These are phyloP conservation scores for Paraphaeosphaeria sporulosa DNA, from an alignment of 2,329 filamentous ascomycete genomes.

Conservation along the genomic window DNA sequence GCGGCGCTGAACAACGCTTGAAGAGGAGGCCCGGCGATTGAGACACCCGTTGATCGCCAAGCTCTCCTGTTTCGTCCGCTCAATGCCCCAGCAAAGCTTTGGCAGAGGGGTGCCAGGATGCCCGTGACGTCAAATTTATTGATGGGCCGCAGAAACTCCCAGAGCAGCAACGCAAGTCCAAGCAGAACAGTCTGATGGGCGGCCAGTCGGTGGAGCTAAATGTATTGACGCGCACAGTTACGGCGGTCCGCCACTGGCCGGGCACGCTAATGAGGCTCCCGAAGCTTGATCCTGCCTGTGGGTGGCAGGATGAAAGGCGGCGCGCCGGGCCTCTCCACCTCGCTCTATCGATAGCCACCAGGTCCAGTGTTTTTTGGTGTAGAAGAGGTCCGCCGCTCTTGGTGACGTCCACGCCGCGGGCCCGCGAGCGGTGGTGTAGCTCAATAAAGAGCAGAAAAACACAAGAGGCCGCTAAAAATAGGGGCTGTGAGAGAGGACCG, in stretches of 20 bases:
- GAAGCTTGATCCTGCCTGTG: not conserved
- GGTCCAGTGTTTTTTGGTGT: not conserved
- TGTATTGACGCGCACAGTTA: conserved; percentile 8
- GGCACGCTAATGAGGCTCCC: conserved; percentile 1
- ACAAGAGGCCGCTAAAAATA: conserved; percentile 9
- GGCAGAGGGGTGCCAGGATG: not conserved
- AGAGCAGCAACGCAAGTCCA: not conserved
- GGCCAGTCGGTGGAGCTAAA: not conserved
- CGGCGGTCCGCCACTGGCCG: conserved; percentile 2
- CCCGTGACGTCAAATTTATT: conserved; percentile 14
- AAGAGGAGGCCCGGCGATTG: not conserved
- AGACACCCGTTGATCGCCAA: not conserved
- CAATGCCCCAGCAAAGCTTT: not conserved
- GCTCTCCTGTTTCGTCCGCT: conserved; percentile 2
- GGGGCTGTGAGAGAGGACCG: conserved; percentile 2
- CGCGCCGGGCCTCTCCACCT: not conserved
- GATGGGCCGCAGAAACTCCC: not conserved
- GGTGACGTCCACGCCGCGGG: not conserved
- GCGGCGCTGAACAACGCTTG: conserved; percentile 6
- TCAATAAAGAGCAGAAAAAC: not conserved
- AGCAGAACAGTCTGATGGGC: not conserved
- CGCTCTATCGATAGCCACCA: not conserved
- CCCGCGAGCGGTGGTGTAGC: not conserved
- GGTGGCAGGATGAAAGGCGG: not conserved
- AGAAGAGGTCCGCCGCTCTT: not conserved